Evolutionary conservation across 495 filamentous ascomycete species (phyloP).

Genomic region (Elasticomyces elasticus): DNA sequence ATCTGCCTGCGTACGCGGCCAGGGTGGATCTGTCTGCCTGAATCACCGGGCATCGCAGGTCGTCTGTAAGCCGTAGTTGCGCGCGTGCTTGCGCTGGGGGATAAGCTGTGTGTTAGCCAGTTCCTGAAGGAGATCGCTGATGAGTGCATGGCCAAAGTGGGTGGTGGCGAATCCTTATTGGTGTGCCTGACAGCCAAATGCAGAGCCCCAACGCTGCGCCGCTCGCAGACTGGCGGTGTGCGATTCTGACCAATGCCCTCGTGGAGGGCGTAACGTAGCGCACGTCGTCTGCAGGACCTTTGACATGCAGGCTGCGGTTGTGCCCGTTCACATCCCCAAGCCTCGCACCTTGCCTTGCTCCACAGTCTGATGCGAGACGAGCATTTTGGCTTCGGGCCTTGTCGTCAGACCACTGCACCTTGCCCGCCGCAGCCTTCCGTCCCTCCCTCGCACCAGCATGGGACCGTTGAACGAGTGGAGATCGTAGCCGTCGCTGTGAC

Average conservation of each 20-base stretch:
- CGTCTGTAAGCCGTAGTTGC: neutral
- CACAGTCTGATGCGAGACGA: neutral
- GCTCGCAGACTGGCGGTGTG: neutral
- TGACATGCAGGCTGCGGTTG: neutral
- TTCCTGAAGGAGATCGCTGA: conserved; percentile 1
- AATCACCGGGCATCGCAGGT: neutral
- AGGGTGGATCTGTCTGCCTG: neutral
- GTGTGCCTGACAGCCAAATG: conserved; percentile 5
- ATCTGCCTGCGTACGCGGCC: neutral
- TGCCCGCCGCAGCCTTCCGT: conserved; percentile 2
- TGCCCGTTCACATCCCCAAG: neutral
- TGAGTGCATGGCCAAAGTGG: neutral
- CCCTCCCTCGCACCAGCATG: conserved; percentile 1
- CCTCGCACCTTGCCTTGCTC: neutral
- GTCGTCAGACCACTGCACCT: neutral
- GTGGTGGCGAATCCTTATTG: neutral
- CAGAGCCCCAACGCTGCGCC: neutral
- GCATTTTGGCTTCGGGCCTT: neutral
- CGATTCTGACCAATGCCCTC: neutral
- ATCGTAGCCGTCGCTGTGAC: neutral
- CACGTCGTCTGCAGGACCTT: neutral
- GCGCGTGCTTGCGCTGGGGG: neutral
- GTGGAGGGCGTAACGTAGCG: neutral
- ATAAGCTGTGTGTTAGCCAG: neutral
- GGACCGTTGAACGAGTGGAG: conserved; percentile 1